Conservation (phyloP, 2,329 filamentous ascomycete genomes). For the Fusarium sp. region DNA sequence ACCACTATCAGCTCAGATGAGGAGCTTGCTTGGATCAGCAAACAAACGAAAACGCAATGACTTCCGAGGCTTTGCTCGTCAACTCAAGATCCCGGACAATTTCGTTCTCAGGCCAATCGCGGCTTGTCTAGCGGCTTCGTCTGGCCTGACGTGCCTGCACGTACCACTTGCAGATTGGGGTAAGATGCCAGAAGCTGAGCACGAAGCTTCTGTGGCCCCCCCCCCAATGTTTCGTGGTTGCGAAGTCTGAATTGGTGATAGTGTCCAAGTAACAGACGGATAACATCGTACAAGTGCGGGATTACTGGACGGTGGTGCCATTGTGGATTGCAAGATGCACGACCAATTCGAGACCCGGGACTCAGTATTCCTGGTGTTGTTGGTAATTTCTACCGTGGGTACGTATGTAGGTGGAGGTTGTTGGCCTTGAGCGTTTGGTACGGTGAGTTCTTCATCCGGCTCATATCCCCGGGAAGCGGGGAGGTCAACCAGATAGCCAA, state of each 20-base stretch:
- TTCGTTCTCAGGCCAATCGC: slow-evolving; percentile 36
- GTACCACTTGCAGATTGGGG: slow-evolving; percentile 41
- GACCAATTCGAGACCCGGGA: neutral
- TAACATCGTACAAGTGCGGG: slow-evolving; percentile 12
- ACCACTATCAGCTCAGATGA: slow-evolving; percentile 38
- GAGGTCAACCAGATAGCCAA: slow-evolving; percentile 2
- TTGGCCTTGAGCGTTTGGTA: neutral
- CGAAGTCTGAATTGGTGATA: slow-evolving; percentile 14
- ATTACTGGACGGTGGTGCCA: slow-evolving; percentile 25
- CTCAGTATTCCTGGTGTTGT: neutral
- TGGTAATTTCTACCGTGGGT: neutral
- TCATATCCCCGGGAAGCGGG: slow-evolving; percentile 12
- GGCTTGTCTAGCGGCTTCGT: slow-evolving; percentile 10
- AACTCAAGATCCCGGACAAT: slow-evolving; percentile 16
- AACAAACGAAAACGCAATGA: slow-evolving; percentile 33
- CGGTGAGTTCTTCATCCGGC: slow-evolving; percentile 9
- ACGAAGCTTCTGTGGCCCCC: slow-evolving; percentile 23
- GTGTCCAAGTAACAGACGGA: slow-evolving; percentile 3
- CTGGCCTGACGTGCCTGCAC: slow-evolving; percentile 27
- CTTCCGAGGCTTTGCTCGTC: slow-evolving; percentile 35
- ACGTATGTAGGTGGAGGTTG: neutral
- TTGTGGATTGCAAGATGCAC: slow-evolving; percentile 3
- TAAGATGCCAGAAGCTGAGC: slow-evolving; percentile 45
- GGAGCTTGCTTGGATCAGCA: slow-evolving; percentile 28
- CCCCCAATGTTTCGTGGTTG: slow-evolving; percentile 19